Evolutionary conservation across 371 early-diverging fungal genomes (phyloP), one percentile per base, ranked within the genome.

Genomic region (Mucor racemosus): DNA sequence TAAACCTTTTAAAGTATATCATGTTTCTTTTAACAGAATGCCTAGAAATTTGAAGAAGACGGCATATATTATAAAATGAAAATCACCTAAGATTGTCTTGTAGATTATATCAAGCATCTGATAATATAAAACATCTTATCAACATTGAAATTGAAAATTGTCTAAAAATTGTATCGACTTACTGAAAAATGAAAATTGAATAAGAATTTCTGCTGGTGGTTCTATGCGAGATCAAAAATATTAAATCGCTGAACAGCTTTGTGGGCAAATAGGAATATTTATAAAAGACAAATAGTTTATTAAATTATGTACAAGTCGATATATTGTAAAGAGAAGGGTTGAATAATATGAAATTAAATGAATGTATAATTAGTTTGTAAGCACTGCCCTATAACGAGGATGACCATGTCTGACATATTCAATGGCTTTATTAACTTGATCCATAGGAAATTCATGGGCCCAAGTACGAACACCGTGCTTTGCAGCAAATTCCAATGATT

Each of bases 401-500:
- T 72, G 48, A n/a, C 60, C 68, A 7, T 72, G 41, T 31, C 69
- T 50, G 11, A 78, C 65, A 33, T 66, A 68, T 8, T 68, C 41
- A 36, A 78, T 65, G n/a, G 74, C 74, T 26, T 67, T 65, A 35
- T 77, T 68, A 40, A 68, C 60, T 58, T 70, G 46, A 58, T 62
- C 63, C 68, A 92, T 86, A 10, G 84, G 84, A 68, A 83, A 75
- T 59, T 66, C 71, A 66, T 91, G 87, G 56, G 89, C 84, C 76
- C 81, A 81, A 14, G 90, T 89, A n/a, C 75, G 69, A 56, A 91
- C 79, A 48, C 80, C 73, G 64, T 88, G 78, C 74, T 88, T 74
- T 61, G 82, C 81, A 3, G 92, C 89, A 74, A 92, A 86, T 15
- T 83, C 79, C 7, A 94, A 78, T 69, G 86, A 86, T 65, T 86